Evolutionary conservation across 2,329 filamentous ascomycete genomes (phyloP).

Genomic region (Byssochlamys sp.): DNA sequence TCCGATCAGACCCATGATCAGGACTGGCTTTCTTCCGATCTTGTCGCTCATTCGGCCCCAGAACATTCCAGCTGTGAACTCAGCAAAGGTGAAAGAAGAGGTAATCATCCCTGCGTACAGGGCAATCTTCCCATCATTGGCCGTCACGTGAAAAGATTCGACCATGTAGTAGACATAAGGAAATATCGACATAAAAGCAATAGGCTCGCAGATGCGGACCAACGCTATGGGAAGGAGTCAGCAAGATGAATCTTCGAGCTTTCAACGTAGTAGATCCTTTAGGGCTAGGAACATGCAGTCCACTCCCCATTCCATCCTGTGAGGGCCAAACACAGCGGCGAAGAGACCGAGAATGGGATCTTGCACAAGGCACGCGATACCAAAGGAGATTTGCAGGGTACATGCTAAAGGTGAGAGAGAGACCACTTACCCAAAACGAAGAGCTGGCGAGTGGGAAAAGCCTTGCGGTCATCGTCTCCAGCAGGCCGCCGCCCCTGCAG

Average conservation of each 20-base stretch:
- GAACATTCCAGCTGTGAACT: constrained; percentile 83
- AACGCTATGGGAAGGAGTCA: constrained; percentile 49
- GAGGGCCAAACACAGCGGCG: neutral
- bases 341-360: neutral
- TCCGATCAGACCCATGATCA: constrained; percentile 78
- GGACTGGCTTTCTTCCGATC: constrained; percentile 82
- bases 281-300: neutral
- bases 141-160: constrained; percentile 74
- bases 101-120: constrained; percentile 94
- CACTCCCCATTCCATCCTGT: neutral
- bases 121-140: constrained; percentile 69
- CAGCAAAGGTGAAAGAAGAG: constrained; percentile 88
- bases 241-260: neutral
- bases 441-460: constrained; percentile 51
- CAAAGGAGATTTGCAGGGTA: neutral
- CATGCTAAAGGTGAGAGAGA: neutral
- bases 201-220: constrained; percentile 93
- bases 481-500: constrained; percentile 21
- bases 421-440: constrained; percentile 43
- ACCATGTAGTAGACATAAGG: constrained; percentile 99
- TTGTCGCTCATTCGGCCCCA: constrained; percentile 90
- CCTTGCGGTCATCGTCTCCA: constrained; percentile 25
- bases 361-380: too few relatives aligned
- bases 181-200: constrained; percentile 99
- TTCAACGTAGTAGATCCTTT: neutral